Base-by-base conservation (phyloP, 352 stramenopile species). In the Globisporangium sylvaticum region DNA sequence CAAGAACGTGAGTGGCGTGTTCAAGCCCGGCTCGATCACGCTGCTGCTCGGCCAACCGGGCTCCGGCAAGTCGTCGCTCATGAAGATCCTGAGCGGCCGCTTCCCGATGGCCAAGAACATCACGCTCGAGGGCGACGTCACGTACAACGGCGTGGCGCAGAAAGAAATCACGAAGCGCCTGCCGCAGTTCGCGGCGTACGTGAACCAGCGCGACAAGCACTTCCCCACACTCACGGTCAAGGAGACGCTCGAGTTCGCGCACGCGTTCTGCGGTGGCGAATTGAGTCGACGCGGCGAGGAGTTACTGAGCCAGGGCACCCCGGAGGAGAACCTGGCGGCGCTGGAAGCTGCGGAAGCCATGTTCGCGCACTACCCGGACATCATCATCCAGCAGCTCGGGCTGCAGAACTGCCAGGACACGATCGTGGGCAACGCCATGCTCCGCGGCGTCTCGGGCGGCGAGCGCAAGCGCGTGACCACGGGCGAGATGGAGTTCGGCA, bases 401-500 rank as follows among this genome's bases (percentile, higher is more conserved):
- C 65, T 87, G 5, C 50, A 68, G 14, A 67, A 71, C 59, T 71
- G 66, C 18, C 46, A 66, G 14, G 58, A 84, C 46, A 83, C 70
- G 15, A 87, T 91, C 4, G 72, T 90, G 1, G 83, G 83, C 4
- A 67, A 90, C 61, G 73, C 64, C 20, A 78, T 90, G 62, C 55
- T 78, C 2, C 77, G 82, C 50, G 84, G 84, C 25, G 72, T 93
- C 12, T 91, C 80, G 0, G 84, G 84, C 12, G 84, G 84, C 8
- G 80, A 93, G 54, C 73, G 79, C 12, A 88, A 89, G 72, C 81
- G 84, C 24, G 81, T 92, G 37, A 93, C 84, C 22, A 84, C 73
- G 14, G 85, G 83, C 31, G 81, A 91, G 76, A 98, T 98, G 79
- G 73, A 92, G 37, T 84, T 93, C 57, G 76, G 78, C 29, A 73